Conservation (phyloP, 495 filamentous ascomycete genomes). For the Bathelium albidoporum region DNA sequence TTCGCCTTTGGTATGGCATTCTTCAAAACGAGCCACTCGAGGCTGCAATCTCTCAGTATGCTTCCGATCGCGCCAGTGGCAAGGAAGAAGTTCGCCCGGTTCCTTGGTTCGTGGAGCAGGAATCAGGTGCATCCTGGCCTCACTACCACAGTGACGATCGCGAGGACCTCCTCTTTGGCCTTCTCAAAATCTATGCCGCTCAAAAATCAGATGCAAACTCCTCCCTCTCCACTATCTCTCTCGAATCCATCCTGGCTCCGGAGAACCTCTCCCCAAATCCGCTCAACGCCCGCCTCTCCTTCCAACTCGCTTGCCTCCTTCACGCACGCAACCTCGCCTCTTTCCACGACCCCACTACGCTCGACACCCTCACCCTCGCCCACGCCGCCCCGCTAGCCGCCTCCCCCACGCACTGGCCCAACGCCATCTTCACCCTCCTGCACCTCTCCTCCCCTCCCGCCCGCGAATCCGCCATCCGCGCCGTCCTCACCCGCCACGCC, state of each 20-base stretch:
- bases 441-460: constrained; percentile 57
- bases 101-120: constrained; percentile 49
- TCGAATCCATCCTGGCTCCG: constrained; percentile 38
- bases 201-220: not conserved
- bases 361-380: constrained; percentile 47
- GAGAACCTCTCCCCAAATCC: constrained; percentile 54
- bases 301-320: constrained; percentile 61
- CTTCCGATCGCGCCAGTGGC: constrained; percentile 49
- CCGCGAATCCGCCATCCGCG: constrained; percentile 56
- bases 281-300: constrained; percentile 63
- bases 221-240: not conserved
- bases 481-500: constrained; percentile 49
- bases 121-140: constrained; percentile 36
- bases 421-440: constrained; percentile 62
- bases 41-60: constrained; percentile 58
- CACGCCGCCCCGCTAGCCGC: constrained; percentile 65
- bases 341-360: constrained; percentile 38
- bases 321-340: constrained; percentile 26
- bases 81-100: constrained; percentile 48
- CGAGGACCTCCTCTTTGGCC: constrained; percentile 74
- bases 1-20: constrained; percentile 78
- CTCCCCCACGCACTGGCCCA: constrained; percentile 50
- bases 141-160: constrained; percentile 42
- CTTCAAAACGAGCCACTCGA: constrained; percentile 55
- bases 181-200: constrained; percentile 67